These are phyloP conservation scores for Castanea sativa DNA, from an alignment of 306 rosid genomes.

Conservation along the genomic window DNA sequence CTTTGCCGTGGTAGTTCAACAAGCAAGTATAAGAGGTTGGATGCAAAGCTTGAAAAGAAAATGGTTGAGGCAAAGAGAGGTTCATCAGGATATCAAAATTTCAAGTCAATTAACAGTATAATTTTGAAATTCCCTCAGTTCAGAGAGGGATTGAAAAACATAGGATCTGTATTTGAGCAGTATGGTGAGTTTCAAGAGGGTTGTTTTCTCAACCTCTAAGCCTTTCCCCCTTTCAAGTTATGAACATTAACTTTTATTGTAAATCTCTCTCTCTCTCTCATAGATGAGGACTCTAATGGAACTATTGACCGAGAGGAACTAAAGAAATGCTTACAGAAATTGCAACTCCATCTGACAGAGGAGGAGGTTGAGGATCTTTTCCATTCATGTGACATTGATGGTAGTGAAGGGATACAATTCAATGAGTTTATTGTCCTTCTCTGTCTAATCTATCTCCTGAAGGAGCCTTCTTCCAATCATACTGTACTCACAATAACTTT, in stretches of 20 bases:
- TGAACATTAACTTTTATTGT: conserved; percentile 4
- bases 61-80: conserved; percentile 57
- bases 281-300: conserved; percentile 86
- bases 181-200: conserved; percentile 55
- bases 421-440: conserved; percentile 89
- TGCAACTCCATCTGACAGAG: conserved; percentile 57
- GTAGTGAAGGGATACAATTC: conserved; percentile 76
- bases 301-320: conserved; percentile 66
- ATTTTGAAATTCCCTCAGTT: conserved; percentile 75
- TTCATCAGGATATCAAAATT: conserved; percentile 36
- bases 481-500: conserved; percentile 36
- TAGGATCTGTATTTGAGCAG: conserved; percentile 66
- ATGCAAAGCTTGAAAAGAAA: conserved; percentile 62
- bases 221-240: not conserved
- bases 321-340: conserved; percentile 55
- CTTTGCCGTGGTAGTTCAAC: conserved; percentile 40
- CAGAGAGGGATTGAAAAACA: conserved; percentile 53
- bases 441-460: conserved; percentile 75
- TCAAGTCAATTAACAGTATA: conserved; percentile 70
- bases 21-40: conserved; percentile 57
- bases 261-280: conserved; percentile 9
- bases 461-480: conserved; percentile 46
- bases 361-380: conserved; percentile 71
- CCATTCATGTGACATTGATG: conserved; percentile 79
- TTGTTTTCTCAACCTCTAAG: not conserved